Conservation (phyloP, 75 land plant species). For the Isoetes taiwanensis region DNA sequence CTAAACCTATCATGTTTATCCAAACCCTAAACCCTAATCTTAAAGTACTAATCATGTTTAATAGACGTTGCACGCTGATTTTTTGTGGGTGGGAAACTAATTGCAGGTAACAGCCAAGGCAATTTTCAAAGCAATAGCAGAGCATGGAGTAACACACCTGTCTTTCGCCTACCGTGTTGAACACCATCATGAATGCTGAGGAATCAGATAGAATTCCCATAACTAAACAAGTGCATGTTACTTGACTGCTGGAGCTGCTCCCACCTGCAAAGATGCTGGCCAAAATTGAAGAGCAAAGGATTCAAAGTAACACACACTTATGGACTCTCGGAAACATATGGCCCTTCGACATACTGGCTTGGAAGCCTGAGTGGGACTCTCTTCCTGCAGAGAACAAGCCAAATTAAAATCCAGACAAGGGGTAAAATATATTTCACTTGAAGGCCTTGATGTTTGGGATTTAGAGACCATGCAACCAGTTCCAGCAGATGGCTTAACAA, state of each 20-base stretch:
- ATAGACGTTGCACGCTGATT: too few relatives aligned
- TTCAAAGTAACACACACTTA: background rate
- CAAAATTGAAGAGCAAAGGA: slow-evolving; percentile 38
- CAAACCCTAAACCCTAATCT: too few relatives aligned
- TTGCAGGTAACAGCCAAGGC: slow-evolving; percentile 63
- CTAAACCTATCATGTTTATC: background rate
- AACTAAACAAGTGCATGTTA: slow-evolving; percentile 42
- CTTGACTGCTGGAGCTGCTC: slow-evolving; percentile 86
- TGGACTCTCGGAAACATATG: slow-evolving; percentile 9
- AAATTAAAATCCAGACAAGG: slow-evolving; percentile 3
- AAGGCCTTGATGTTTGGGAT: slow-evolving; percentile 56
- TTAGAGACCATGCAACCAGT: slow-evolving; percentile 45
- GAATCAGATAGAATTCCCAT: slow-evolving; percentile 35
- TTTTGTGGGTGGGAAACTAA: too few relatives aligned
- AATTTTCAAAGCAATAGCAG: slow-evolving; percentile 53
- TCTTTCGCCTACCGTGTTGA: slow-evolving; percentile 84
- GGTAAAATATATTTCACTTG: slow-evolving; percentile 21
- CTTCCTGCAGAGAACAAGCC: background rate
- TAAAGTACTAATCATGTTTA: too few relatives aligned
- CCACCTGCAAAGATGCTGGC: slow-evolving; percentile 60
- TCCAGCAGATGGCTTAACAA: slow-evolving; percentile 53
- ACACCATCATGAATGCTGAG: slow-evolving; percentile 50
- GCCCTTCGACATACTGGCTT: background rate
- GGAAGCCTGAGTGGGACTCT: slow-evolving; percentile 6
- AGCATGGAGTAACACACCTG: slow-evolving; percentile 69